Base-by-base conservation (phyloP, 345 rosid species). In the Corchorus olitorius region DNA sequence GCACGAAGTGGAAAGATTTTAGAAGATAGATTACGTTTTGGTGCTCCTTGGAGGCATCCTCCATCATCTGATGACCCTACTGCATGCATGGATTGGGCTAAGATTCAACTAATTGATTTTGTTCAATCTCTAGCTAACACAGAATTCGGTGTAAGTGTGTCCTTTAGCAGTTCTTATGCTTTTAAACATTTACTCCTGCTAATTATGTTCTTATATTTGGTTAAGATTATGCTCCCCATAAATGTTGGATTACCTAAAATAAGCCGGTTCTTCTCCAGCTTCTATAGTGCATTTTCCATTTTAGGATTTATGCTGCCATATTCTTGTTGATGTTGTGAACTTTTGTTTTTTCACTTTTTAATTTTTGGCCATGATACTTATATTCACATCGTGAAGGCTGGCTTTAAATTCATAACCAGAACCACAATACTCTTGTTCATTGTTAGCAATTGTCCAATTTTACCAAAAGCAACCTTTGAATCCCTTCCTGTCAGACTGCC, bases 41-140 rank as follows among this genome's bases (percentile, higher is more conserved):
- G 99, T 81, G 89, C 96, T 81, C 81, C 98, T 71, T 97, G 98
- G 98, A 89, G 97, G 78, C 96, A 97, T 90, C 91, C 97, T 82
- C 94, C 97, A 7, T 77, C 15, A 63, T 77, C 78, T 5, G 81
- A 88, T 54, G 84, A 88, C 78, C 85, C 88, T 50, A 68, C 77
- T 63, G 1, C 53, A 53, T 68, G 70, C 74, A 76, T 77, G 33
- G 88, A 78, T 35, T 92, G 98, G 98, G 97, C 97, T 52, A 91
- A 94, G 87, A 88, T 97, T 83, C 99, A 97, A 81, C 88, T 94
- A 49, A 80, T 97, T 91, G 99, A 94, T 86, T 97, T 91, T 76
- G 84, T 97, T 77, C 97, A 91, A 81, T 87, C 88, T 78, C 84
- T 97, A 52, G 89, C 78, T 65, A 89, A 81, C 66, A 73, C 93